Base-by-base conservation (phyloP, 768 basidiomycete genomes). In the Candolleomyces efflorescens region DNA sequence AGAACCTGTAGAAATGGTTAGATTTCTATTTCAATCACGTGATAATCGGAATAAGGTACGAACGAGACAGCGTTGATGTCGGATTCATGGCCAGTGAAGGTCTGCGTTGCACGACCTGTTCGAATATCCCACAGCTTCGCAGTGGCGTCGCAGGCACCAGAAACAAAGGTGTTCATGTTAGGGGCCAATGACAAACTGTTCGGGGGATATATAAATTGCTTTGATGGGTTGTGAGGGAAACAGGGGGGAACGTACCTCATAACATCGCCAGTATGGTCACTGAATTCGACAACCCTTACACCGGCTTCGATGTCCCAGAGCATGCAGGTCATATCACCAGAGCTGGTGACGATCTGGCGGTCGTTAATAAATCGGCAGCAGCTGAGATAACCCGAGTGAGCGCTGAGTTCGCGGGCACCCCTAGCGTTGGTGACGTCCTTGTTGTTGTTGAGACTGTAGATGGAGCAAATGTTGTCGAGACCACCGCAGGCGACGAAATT, bases 291-390 rank as follows among this genome's bases (percentile, higher is more conserved):
- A n/a, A 95, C 90, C 61, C 96, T 80, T 1, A 96, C 94, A 62
- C 96, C 97, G 23, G 94, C 93, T 73, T 99, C 96, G 59, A 99
- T 93, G 73, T 99, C 96, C 96, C 97, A 99, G 26, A 98, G 82
- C 95, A 99, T 98, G 73, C 96, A 99, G 32, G 96, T 97, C 96
- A 99, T 99, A 71, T 99, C 96, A 55, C 96, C 96, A 36, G 95
- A 98, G 65, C 86, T 89, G 37, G 96, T 99, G 61, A 99, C 90
- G 67, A 99, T 99, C 80, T 99, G 96, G 53, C 96, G 84, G 75
- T 99, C 96, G 67, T 94, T 98, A 78, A 99, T 87, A 78, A 99
- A 99, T 44, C 96, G 86, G 77, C 96, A 99, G 79, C 96, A 99
- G 67, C 87, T 90, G 64, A 99, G 89, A 71, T 99, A 99, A 26